phyloP scores from a whole-genome alignment of 768 basidiomycete genomes.

The Cystobasidium onofrii region DNA sequence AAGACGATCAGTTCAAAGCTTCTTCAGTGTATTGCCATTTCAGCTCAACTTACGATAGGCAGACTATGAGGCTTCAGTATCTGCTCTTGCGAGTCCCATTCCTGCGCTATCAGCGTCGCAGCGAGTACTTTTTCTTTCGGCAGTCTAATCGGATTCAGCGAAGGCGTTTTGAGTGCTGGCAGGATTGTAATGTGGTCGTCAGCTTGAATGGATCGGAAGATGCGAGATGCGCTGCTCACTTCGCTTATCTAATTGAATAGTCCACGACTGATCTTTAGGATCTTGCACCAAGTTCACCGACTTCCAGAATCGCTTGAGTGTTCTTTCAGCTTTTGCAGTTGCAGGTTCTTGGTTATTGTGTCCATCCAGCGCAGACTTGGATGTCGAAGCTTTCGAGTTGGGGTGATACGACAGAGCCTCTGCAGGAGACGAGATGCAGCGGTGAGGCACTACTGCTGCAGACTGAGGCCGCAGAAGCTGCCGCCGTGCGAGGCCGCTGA shows the following conservation, averaged over 20 bases:
- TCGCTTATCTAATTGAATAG: constrained; percentile 39
- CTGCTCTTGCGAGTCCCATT: constrained; percentile 90
- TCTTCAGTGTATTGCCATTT: too few species aligned
- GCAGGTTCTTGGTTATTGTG: background rate
- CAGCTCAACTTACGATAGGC: constrained; percentile 62
- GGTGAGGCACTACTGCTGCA: background rate
- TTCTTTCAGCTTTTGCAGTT: constrained; percentile 58
- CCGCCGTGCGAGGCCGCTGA: background rate
- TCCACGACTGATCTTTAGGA: constrained; percentile 42
- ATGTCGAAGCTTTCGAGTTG: background rate
- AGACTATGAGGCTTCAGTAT: constrained; percentile 81
- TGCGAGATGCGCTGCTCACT: background rate
- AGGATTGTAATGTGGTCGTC: too few species aligned
- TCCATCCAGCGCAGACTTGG: background rate
- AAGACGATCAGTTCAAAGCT: background rate
- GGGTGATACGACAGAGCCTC: constrained; percentile 27
- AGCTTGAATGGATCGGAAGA: too few species aligned
- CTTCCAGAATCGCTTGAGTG: constrained; percentile 89
- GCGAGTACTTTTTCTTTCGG: constrained; percentile 63
- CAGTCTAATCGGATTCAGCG: constrained; percentile 64
- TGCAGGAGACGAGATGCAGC: constrained; percentile 16
- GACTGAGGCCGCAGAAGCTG: background rate
- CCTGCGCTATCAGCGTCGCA: constrained; percentile 78
- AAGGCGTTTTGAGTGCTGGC: constrained; percentile 69
- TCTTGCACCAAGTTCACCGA: constrained; percentile 66